phyloP scores from a whole-genome alignment of 2,329 filamentous ascomycete genomes.

The Drechslerella dactyloides region DNA sequence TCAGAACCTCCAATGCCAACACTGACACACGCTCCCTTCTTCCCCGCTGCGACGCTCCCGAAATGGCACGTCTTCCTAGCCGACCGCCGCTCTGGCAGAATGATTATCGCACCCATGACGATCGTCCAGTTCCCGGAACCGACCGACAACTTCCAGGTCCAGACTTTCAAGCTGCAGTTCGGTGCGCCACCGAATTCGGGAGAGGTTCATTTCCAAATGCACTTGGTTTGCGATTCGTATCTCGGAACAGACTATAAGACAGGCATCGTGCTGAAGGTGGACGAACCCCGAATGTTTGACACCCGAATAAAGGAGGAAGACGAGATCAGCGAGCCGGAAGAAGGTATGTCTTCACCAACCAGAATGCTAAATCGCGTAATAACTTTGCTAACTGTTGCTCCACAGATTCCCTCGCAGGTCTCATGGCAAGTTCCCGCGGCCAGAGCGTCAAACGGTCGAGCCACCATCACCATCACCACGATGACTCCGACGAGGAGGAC shows the following conservation, averaged over 20 bases:
- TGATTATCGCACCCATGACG: slow-evolving; percentile 95
- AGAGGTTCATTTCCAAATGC: slow-evolving; percentile 92
- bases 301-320: slow-evolving; percentile 81
- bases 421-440: slow-evolving; percentile 86
- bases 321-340: slow-evolving; percentile 96
- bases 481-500: slow-evolving; percentile 69
- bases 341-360: slow-evolving; percentile 71
- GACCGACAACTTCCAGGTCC: slow-evolving; percentile 89
- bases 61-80: slow-evolving; percentile 94
- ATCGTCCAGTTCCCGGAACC: slow-evolving; percentile 84
- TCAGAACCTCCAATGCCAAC: slow-evolving; percentile 71
- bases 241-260: slow-evolving; percentile 91
- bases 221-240: slow-evolving; percentile 92
- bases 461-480: slow-evolving; percentile 67
- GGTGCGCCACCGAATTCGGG: slow-evolving; percentile 90
- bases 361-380: slow-evolving; percentile 26
- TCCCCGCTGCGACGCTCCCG: slow-evolving; percentile 84
- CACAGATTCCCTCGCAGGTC: slow-evolving; percentile 83
- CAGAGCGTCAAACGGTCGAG: slow-evolving; percentile 64
- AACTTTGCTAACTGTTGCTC: slow-evolving; percentile 54
- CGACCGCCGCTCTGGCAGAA: slow-evolving; percentile 91
- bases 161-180: slow-evolving; percentile 97
- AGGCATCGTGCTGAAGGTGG: slow-evolving; percentile 86
- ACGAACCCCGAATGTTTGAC: slow-evolving; percentile 80
- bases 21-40: slow-evolving; percentile 88